Base-by-base conservation (phyloP, 495 filamentous ascomycete species). In the Jackrogersella minutella region DNA sequence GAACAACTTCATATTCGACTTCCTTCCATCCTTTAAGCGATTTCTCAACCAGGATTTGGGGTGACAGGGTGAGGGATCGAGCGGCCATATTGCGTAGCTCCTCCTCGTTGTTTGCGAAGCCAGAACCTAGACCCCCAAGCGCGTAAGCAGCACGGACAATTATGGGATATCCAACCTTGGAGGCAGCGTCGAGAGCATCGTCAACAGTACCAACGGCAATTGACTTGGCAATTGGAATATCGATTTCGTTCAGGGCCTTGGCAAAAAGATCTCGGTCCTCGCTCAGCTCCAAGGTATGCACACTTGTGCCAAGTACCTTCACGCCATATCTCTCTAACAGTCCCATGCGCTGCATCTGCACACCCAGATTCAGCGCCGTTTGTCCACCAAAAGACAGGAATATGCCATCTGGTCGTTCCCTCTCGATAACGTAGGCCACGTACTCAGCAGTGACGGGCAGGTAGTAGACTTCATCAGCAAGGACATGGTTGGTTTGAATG, bases 21-120 rank as follows among this genome's bases (percentile, higher is more conserved):
- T 99, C 95, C 78, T 98, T 98, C 94, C 94, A 99, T 70, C 94
- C 94, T 81, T 97, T 97, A 49, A 99, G 87, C n/a, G 93, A 97
- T 82, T 99, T 99, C 83, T 99, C 94, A 40, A 99, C 93, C 64
- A 99, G 78, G 66, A 99, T 97, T 76, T 99, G 94, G 43, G 94
- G 93, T 19, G 95, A 91, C n/a, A 99, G 87, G 37, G 93, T 95
- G 50, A 99, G 85, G 26, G 94, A 99, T 55, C 92, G 86, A 46
- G 95, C 93, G 58, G 94, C 91, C 81, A 99, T 82, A 74, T 99
- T 91, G 68, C 91, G 88, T 24, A 99, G 87, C 75, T 99, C 94
- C 71, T 97, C 91, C 66, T 90, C 86, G 80, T 97, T 93, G 78
- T 91, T 88, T 39, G 95, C 95, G 76, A 99, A 99, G n/a, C 94